A percentile compares a stretch with the other conserved stretches of the same genome.
Conservation (phyloP, 192 early-diverging fungal species). For the Podochytrium sp. region DNA sequence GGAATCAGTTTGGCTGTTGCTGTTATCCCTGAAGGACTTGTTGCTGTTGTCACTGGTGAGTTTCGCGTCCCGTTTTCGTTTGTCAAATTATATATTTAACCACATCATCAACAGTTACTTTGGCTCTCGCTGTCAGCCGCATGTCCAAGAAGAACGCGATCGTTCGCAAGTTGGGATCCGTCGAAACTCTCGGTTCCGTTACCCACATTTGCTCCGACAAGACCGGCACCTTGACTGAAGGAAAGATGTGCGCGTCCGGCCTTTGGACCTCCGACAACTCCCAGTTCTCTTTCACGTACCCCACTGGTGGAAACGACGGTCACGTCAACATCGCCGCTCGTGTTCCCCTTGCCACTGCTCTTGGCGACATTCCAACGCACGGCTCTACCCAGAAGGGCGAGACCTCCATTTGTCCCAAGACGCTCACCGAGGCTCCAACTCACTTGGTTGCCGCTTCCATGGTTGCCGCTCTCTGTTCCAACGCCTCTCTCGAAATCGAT, state of each 20-base stretch:
- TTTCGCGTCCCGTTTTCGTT: background rate
- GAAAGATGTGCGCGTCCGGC: constrained; percentile 91
- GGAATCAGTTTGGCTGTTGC: constrained; percentile 93
- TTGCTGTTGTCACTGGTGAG: constrained; percentile 85
- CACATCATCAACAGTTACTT: constrained; percentile 73
- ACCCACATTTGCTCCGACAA: constrained; percentile 99
- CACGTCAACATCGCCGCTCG: constrained; percentile 30
- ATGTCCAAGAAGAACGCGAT: constrained; percentile 91
- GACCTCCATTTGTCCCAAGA: background rate
- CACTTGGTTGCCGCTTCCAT: constrained; percentile 69
- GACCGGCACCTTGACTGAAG: constrained; percentile 94
- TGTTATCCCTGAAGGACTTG: constrained; percentile 96
- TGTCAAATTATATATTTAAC: background rate
- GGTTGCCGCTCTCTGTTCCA: constrained; percentile 85
- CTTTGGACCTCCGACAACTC: constrained; percentile 81
- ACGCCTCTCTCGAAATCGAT: constrained; percentile 71
- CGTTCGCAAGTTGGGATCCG: constrained; percentile 88
- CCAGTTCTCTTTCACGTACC: constrained; percentile 71
- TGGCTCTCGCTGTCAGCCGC: constrained; percentile 93
- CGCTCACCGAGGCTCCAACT: constrained; percentile 32
- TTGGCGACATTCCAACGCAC: constrained; percentile 1
- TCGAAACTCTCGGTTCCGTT: constrained; percentile 94
- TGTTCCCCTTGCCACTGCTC: constrained; percentile 7
- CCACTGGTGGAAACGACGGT: constrained; percentile 35
- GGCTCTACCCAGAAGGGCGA: background rate